phyloP scores from a whole-genome alignment of 805 yeast genomes.

The Candida ovalis region DNA sequence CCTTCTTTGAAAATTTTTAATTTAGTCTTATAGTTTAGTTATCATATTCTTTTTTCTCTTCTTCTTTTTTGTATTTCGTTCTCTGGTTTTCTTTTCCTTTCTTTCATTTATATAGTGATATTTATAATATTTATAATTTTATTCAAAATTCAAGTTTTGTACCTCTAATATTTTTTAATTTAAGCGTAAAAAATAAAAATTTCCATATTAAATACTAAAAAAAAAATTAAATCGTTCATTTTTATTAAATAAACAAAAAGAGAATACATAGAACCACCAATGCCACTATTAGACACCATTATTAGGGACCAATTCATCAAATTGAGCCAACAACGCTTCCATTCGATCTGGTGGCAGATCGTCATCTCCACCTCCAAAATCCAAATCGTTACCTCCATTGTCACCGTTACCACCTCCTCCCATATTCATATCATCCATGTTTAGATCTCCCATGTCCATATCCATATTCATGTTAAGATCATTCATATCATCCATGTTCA shows the following conservation, averaged over 20 bases:
- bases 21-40: slow-evolving; percentile 1
- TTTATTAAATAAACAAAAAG: too few relatives aligned
- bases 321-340: slow-evolving; percentile 30
- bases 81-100: not conserved
- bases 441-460: slow-evolving; percentile 13
- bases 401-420: not conserved
- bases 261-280: too few relatives aligned
- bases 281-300: not conserved
- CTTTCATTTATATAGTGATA: not conserved
- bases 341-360: slow-evolving; percentile 29
- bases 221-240: too few relatives aligned
- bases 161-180: not conserved
- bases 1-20: not conserved
- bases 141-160: not conserved
- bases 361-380: slow-evolving; percentile 1
- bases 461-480: slow-evolving; percentile 8
- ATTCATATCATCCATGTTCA: slow-evolving; percentile 1
- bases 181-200: too few relatives aligned
- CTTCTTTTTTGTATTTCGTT: not conserved
- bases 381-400: slow-evolving; percentile 8
- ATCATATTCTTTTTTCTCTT: not conserved
- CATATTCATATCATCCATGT: slow-evolving; percentile 8
- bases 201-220: too few relatives aligned
- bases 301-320: slow-evolving; percentile 29
- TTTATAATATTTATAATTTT: not conserved